phyloP scores from a whole-genome alignment of 2,329 filamentous ascomycete species.

The Diaporthe australafricana region DNA sequence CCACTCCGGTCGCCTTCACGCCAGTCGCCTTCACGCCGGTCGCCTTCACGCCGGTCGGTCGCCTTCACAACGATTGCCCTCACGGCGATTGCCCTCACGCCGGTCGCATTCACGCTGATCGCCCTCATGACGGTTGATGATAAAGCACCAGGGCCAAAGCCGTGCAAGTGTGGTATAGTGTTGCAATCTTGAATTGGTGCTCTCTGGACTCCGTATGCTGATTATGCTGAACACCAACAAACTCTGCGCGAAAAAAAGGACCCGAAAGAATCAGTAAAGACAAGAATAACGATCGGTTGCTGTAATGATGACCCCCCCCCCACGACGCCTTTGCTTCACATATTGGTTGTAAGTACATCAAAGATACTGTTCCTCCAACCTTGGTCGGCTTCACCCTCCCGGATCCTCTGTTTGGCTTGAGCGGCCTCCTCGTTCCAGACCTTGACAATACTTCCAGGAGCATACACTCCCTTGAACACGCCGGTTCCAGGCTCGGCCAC shows the following conservation, averaged over 20 bases:
- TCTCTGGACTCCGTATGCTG: background rate
- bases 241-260: background rate
- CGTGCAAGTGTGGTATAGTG: too few relatives aligned
- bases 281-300: background rate
- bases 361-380: conserved; percentile 93
- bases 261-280: background rate
- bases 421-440: conserved; percentile 87
- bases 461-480: conserved; percentile 86
- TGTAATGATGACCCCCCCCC: too few relatives aligned
- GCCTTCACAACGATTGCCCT: background rate
- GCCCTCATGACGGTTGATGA: too few relatives aligned
- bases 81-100: too few relatives aligned
- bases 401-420: conserved; percentile 77
- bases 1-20: too few relatives aligned
- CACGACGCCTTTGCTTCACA: background rate
- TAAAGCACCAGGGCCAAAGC: background rate
- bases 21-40: too few relatives aligned
- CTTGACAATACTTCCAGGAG: conserved; percentile 88
- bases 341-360: conserved; percentile 55
- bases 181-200: background rate
- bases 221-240: background rate
- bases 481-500: conserved; percentile 66
- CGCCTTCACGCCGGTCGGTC: too few relatives aligned
- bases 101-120: too few relatives aligned
- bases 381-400: conserved; percentile 73